These are phyloP conservation scores for Lablab purpureus DNA, from an alignment of 306 rosid species.

Conservation along the genomic window DNA sequence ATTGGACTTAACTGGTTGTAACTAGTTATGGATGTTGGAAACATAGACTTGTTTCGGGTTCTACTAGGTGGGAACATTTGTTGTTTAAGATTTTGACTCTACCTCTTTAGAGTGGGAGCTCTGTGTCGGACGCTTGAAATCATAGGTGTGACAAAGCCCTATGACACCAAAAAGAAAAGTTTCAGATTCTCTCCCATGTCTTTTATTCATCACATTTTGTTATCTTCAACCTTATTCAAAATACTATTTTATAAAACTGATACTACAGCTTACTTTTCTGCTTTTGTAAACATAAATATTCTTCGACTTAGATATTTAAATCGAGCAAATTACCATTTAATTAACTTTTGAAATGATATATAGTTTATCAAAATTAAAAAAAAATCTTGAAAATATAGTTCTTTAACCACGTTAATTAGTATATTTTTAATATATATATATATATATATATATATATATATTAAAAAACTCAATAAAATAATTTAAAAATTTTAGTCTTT, in stretches of 20 bases:
- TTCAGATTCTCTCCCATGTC: background rate
- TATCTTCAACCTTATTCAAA: background rate
- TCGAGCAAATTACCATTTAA: too few relatives aligned
- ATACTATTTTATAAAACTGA: background rate
- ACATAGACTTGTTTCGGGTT: background rate
- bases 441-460: too few relatives aligned
- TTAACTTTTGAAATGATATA: too few relatives aligned
- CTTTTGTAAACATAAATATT: background rate
- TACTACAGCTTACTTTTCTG: background rate
- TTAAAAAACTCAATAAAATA: too few relatives aligned
- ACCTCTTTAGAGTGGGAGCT: background rate
- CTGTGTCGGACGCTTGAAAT: background rate
- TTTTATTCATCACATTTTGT: background rate
- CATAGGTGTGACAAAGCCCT: background rate
- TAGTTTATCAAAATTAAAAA: too few relatives aligned
- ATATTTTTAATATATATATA: too few relatives aligned
- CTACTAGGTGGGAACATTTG: constrained; percentile 14
- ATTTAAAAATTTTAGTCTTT: too few relatives aligned
- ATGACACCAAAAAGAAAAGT: constrained; percentile 8
- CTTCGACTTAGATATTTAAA: background rate
- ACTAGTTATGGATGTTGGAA: background rate
- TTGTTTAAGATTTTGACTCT: background rate
- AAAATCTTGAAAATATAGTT: too few relatives aligned
- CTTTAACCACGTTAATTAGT: too few relatives aligned
- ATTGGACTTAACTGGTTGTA: constrained; percentile 6